A percentile compares a stretch with the other conserved stretches of the same genome.
These are phyloP conservation scores for Corchorus capsularis DNA, from an alignment of 345 rosid genomes.

Conservation along the genomic window DNA sequence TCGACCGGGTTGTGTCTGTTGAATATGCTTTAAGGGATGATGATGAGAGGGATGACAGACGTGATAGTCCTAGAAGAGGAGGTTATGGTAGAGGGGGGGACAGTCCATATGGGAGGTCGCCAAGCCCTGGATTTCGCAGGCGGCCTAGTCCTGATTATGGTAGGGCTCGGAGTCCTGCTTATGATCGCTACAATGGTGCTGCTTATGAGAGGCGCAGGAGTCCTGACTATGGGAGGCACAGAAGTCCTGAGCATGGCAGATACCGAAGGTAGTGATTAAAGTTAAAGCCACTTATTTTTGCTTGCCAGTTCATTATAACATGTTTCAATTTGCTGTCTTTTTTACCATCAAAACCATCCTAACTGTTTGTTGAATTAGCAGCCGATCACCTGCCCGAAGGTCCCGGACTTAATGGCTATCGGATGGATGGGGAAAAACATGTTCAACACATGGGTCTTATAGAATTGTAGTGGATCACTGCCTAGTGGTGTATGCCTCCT, in stretches of 20 bases:
- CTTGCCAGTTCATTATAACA: background rate
- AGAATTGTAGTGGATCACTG: background rate
- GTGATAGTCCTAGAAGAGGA: conserved; percentile 69
- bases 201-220: conserved; percentile 51
- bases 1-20: conserved; percentile 81
- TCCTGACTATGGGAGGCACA: conserved; percentile 44
- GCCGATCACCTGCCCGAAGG: conserved; percentile 72
- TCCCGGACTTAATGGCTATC: conserved; percentile 41
- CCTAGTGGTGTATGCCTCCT: background rate
- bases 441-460: background rate
- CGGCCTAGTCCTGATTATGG: conserved; percentile 87
- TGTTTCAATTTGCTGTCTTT: background rate
- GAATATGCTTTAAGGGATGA: conserved; percentile 90
- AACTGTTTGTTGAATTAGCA: conserved; percentile 26
- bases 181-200: conserved; percentile 66
- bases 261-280: conserved; percentile 63
- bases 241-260: conserved; percentile 55
- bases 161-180: conserved; percentile 68
- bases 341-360: background rate
- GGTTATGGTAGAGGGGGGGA: conserved; percentile 36
- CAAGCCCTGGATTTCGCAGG: conserved; percentile 64
- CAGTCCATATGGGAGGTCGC: conserved; percentile 60
- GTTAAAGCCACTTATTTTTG: conserved; percentile 18
- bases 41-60: conserved; percentile 62
- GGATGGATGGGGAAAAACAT: background rate